These are phyloP conservation scores for Debaryomyces tyrocola DNA, from an alignment of 805 yeast genomes.

Conservation along the genomic window DNA sequence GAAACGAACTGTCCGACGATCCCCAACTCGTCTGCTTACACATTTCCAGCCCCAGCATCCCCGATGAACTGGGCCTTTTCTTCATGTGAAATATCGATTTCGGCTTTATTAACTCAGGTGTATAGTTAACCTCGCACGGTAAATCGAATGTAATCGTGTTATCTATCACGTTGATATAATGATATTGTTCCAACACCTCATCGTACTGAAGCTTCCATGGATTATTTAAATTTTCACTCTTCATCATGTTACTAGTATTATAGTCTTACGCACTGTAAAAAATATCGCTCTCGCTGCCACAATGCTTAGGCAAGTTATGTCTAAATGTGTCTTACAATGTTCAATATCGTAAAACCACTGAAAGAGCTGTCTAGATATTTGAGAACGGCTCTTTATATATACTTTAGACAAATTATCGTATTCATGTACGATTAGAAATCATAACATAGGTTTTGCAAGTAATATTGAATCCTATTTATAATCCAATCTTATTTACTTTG, in stretches of 20 bases:
- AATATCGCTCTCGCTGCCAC: too few relatives aligned
- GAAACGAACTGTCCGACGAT: background rate
- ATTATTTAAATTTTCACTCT: background rate
- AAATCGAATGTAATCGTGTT: conserved; percentile 43
- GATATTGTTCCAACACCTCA: conserved; percentile 37
- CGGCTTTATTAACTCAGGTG: conserved; percentile 1
- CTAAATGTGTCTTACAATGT: too few relatives aligned
- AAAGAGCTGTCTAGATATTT: too few relatives aligned
- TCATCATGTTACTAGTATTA: background rate
- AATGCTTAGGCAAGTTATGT: too few relatives aligned
- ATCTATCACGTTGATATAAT: conserved; percentile 36
- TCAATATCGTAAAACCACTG: too few relatives aligned
- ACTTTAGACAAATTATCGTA: too few relatives aligned
- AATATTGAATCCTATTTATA: too few relatives aligned
- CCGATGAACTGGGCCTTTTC: background rate
- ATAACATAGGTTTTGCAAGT: too few relatives aligned
- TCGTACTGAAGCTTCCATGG: conserved; percentile 27
- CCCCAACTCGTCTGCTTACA: background rate
- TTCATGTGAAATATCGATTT: background rate
- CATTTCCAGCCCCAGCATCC: background rate
- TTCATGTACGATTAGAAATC: too few relatives aligned
- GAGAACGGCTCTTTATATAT: too few relatives aligned
- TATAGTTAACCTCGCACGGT: conserved; percentile 42
- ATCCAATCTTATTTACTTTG: too few relatives aligned
- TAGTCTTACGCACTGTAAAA: too few relatives aligned